Percentiles rank a stretch among this genome's conserved stretches.
Conservation (phyloP, 805 yeast species). For the Debaryomyces maramus region DNA sequence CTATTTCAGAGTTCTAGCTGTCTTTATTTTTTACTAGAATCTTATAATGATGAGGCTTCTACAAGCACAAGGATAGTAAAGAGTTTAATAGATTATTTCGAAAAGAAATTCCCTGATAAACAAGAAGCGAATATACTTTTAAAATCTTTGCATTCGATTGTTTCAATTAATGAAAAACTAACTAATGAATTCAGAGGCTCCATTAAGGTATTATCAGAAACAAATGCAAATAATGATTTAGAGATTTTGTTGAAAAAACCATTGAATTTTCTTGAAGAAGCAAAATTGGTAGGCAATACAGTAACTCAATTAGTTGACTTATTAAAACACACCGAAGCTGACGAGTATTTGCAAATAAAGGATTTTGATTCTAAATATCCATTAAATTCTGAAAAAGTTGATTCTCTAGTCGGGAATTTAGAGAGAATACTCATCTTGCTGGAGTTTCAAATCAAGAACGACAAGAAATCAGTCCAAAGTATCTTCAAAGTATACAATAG, state of each 20-base stretch:
- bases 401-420: not conserved
- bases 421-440: not conserved
- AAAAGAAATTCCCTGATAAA: not conserved
- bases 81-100: not conserved
- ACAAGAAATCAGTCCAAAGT: not conserved
- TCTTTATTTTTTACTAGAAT: not conserved
- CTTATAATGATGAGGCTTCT: not conserved
- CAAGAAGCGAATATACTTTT: not conserved
- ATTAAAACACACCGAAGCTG: not conserved
- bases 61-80: not conserved
- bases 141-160: not conserved
- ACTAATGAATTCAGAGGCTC: not conserved
- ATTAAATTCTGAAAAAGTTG: not conserved
- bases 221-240: not conserved
- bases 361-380: not conserved
- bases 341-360: too few species aligned
- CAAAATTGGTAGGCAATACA: not conserved
- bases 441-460: not conserved
- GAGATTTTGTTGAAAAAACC: not conserved
- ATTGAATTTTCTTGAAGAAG: not conserved
- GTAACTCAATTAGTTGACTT: not conserved
- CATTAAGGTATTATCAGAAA: not conserved
- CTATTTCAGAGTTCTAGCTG: not conserved
- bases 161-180: not conserved
- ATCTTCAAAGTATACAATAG: not conserved